Evolutionary conservation across 2,329 filamentous ascomycete genomes (phyloP).

Genomic region (Pestalotiopsis sp.): DNA sequence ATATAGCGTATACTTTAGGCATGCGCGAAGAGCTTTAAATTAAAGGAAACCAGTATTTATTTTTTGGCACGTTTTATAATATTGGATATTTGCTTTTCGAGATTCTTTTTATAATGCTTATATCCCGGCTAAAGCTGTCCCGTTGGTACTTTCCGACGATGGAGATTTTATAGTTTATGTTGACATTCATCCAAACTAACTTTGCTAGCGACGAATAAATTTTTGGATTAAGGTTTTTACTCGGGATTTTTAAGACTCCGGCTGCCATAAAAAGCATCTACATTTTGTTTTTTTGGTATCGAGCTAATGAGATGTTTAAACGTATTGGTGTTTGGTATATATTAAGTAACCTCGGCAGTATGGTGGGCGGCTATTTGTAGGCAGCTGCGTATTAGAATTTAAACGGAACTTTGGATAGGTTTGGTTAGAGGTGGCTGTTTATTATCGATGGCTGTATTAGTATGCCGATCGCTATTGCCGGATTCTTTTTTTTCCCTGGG

Average conservation of each 20-base stretch:
- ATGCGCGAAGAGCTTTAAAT: constrained; percentile 15
- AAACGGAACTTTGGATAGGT: constrained; percentile 45
- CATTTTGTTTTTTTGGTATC: constrained; percentile 33
- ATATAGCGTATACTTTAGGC: constrained; percentile 12
- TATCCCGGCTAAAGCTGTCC: constrained; percentile 18
- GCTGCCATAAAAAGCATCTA: constrained; percentile 23
- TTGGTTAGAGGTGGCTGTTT: constrained; percentile 11
- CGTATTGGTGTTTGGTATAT: constrained; percentile 50
- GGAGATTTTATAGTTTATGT: constrained; percentile 19
- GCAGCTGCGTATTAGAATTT: constrained; percentile 52
- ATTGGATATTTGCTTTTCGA: constrained; percentile 21
- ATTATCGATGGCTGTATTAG: constrained; percentile 57
- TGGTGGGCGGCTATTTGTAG: constrained; percentile 54
- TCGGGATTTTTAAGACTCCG: constrained; percentile 26
- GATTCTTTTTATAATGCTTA: constrained; percentile 21
- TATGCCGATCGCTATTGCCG: constrained; percentile 50
- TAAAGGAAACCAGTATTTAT: constrained; percentile 14
- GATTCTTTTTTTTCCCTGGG: constrained; percentile 44
- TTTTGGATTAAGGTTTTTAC: constrained; percentile 29
- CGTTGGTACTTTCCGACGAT: constrained; percentile 21
- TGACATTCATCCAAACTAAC: constrained; percentile 19
- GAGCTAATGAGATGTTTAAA: constrained; percentile 40
- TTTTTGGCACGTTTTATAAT: constrained; percentile 20
- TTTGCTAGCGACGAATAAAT: constrained; percentile 24
- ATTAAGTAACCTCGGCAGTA: constrained; percentile 47